Evolutionary conservation across 176 grass and related monocot species (phyloP).

Genomic region (Alopecurus myosuroides): DNA sequence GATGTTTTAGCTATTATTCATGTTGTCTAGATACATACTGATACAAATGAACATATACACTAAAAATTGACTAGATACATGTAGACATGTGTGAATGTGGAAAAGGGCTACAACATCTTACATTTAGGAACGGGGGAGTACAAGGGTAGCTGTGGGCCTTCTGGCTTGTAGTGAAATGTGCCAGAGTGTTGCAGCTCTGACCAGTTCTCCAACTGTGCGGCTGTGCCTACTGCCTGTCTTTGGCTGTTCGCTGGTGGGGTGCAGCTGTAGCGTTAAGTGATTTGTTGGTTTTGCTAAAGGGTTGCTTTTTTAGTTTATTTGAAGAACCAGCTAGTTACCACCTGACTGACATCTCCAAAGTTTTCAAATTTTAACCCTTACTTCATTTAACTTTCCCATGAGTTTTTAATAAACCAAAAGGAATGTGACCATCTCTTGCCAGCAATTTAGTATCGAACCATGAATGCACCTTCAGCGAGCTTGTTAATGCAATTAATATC

Average conservation of each 20-base stretch:
- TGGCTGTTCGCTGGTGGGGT: not conserved
- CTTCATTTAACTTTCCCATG: not conserved
- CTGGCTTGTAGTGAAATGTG: conserved; percentile 18
- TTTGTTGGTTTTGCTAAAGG: not conserved
- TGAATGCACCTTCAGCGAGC: not conserved
- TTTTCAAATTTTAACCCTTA: not conserved
- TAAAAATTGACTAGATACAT: too few species aligned
- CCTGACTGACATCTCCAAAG: not conserved
- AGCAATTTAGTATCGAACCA: not conserved
- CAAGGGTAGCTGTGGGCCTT: not conserved
- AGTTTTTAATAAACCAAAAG: conserved; percentile 1
- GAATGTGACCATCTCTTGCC: not conserved
- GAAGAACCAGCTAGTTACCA: not conserved
- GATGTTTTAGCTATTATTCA: too few species aligned
- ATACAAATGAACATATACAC: too few species aligned
- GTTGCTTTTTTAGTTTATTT: not conserved
- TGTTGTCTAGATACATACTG: too few species aligned
- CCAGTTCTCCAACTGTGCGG: not conserved
- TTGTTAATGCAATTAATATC: conserved; percentile 13
- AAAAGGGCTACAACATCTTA: too few species aligned
- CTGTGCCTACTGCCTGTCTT: not conserved
- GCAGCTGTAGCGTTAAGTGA: conserved; percentile 2
- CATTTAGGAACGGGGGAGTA: too few species aligned
- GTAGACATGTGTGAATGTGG: too few species aligned
- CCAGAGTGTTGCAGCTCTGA: not conserved